Percentiles rank a stretch among this genome's conserved stretches.
Evolutionary conservation across 2,329 filamentous ascomycete genomes (phyloP).

Genomic region (Pseudogymnoascus verrucosus): DNA sequence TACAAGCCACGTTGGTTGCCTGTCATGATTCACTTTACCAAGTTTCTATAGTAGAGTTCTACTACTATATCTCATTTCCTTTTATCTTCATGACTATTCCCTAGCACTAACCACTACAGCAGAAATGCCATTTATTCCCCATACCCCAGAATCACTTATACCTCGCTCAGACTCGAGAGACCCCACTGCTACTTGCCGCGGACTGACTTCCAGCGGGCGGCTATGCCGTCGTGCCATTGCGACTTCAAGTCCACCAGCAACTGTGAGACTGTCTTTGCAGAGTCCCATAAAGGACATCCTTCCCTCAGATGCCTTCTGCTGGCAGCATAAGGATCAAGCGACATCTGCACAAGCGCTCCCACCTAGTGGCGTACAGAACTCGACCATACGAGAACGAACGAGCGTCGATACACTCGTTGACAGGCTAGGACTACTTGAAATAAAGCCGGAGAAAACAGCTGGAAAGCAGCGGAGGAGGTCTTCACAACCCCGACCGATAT

Average conservation of each 20-base stretch:
- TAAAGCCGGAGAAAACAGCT: slow-evolving; percentile 30
- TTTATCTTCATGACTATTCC: neutral
- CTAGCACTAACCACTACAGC: slow-evolving; percentile 1
- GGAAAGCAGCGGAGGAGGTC: slow-evolving; percentile 21
- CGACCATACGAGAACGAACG: slow-evolving; percentile 54
- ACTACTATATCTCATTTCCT: neutral
- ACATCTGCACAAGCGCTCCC: slow-evolving; percentile 36
- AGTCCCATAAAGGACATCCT: slow-evolving; percentile 14
- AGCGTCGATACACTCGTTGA: slow-evolving; percentile 86
- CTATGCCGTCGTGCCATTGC: slow-evolving; percentile 71
- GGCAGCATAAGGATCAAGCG: slow-evolving; percentile 91
- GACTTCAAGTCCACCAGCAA: slow-evolving; percentile 26
- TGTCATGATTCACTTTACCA: neutral
- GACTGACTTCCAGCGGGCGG: slow-evolving; percentile 73
- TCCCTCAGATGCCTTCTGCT: slow-evolving; percentile 56
- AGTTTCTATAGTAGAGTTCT: neutral
- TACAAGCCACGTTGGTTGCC: neutral
- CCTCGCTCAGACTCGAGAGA: slow-evolving; percentile 78
- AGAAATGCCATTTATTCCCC: slow-evolving; percentile 56
- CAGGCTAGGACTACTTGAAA: slow-evolving; percentile 64
- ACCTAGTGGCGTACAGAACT: slow-evolving; percentile 35
- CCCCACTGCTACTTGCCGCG: slow-evolving; percentile 75
- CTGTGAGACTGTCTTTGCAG: slow-evolving; percentile 21
- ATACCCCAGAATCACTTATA: slow-evolving; percentile 75
- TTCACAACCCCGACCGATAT: slow-evolving; percentile 13